A percentile compares a stretch with the other conserved stretches of the same genome.
Evolutionary conservation across 345 rosid genomes (phyloP).

Genomic region (Citrus glauca): DNA sequence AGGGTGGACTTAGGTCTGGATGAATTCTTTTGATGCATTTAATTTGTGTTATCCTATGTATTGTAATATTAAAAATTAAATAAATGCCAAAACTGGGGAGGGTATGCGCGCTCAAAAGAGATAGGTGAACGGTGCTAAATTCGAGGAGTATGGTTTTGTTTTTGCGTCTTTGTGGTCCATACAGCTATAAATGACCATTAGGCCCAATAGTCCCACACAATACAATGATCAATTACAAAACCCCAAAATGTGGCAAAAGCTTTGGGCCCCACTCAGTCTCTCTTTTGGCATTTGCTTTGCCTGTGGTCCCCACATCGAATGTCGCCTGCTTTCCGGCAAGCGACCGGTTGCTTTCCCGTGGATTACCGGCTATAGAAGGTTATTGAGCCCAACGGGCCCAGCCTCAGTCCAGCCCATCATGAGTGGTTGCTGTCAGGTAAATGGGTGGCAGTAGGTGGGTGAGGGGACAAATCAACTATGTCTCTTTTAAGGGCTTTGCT

Average conservation of each 20-base stretch:
- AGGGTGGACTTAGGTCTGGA: no score
- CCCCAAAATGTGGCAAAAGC: neutral
- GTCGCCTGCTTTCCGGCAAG: slow-evolving; percentile 32
- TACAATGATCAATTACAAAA: neutral
- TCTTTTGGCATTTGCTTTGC: neutral
- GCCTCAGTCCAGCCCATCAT: slow-evolving; percentile 24
- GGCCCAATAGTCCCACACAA: neutral
- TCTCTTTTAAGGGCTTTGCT: neutral
- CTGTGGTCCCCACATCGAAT: slow-evolving; percentile 11
- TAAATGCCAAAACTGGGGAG: neutral
- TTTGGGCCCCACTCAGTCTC: neutral
- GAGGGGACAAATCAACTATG: slow-evolving; percentile 20
- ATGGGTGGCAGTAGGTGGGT: slow-evolving; percentile 23
- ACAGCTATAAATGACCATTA: neutral
- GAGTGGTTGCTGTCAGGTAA: slow-evolving; percentile 30
- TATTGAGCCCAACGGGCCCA: slow-evolving; percentile 2
- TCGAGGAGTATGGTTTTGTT: neutral
- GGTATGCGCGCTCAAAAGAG: neutral
- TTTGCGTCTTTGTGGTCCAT: neutral
- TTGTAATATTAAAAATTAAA: no score
- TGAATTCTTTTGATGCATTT: no score
- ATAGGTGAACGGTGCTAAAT: neutral
- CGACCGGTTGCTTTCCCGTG: neutral
- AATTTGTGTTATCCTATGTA: no score
- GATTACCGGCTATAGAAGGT: slow-evolving; percentile 15